These are phyloP conservation scores for Balamuthia mandrillaris DNA, from an alignment of 208 protist genomes.

Conservation along the genomic window DNA sequence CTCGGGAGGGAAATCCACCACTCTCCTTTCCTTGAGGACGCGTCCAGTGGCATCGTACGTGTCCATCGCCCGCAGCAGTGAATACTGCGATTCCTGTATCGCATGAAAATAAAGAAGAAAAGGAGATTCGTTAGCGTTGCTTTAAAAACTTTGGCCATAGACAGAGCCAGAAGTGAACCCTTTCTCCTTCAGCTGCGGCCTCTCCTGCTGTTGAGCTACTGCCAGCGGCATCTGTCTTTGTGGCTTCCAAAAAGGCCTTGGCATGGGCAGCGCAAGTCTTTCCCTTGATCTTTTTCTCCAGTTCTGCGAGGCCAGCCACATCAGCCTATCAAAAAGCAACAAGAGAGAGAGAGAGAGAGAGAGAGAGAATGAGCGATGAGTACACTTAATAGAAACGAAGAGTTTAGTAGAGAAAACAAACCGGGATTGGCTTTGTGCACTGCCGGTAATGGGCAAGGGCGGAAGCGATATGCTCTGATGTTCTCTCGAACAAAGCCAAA, in stretches of 20 bases:
- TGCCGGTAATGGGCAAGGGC: neutral
- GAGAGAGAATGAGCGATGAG: neutral
- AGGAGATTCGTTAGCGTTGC: too few relatives aligned
- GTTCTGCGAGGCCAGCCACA: neutral
- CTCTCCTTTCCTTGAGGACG: neutral
- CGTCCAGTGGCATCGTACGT: neutral
- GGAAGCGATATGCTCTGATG: neutral
- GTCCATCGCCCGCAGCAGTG: neutral
- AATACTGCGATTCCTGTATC: neutral
- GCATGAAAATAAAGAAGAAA: neutral
- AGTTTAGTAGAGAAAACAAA: neutral
- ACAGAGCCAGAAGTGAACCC: too few relatives aligned
- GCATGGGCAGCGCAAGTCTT: neutral
- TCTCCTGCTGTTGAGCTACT: too few relatives aligned
- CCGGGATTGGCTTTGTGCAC: neutral
- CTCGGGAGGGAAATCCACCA: slow-evolving; percentile 29
- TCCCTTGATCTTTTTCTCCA: neutral
- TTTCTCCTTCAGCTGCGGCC: too few relatives aligned
- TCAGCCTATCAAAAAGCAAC: neutral
- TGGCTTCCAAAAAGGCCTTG: slow-evolving; percentile 19
- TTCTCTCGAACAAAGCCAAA: neutral
- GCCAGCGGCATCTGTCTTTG: too few relatives aligned
- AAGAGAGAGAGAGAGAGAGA: neutral
- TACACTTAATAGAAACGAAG: neutral
- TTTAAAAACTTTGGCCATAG: too few relatives aligned